Evolutionary conservation across 208 protist genomes (phyloP).

Genomic region (Cochliopodium minus): DNA sequence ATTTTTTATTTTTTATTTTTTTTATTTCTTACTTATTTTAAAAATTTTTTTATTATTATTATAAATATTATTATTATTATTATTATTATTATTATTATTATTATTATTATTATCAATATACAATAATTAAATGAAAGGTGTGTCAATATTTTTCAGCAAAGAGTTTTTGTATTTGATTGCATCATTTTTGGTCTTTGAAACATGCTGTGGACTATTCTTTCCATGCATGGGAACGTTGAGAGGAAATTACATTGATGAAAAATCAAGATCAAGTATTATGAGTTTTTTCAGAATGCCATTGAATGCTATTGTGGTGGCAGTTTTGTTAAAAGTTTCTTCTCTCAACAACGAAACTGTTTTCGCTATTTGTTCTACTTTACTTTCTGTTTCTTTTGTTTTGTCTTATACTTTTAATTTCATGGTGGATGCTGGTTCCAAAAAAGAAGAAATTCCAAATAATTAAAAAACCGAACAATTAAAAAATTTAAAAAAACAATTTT

Average conservation of each 20-base stretch:
- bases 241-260: constrained; percentile 24
- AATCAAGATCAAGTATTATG: constrained; percentile 29
- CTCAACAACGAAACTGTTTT: neutral
- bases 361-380: neutral
- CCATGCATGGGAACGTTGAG: constrained; percentile 22
- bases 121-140: too few relatives aligned
- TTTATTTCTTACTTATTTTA: too few relatives aligned
- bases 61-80: too few relatives aligned
- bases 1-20: too few relatives aligned
- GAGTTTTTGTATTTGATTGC: constrained; percentile 12
- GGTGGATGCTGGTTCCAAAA: too few relatives aligned
- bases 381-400: neutral
- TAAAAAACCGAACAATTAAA: too few relatives aligned
- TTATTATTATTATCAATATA: too few relatives aligned
- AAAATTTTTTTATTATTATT: too few relatives aligned
- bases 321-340: neutral
- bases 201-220: constrained; percentile 26
- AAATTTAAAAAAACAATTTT: too few relatives aligned
- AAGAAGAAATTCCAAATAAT: constrained; percentile 18
- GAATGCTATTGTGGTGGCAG: constrained; percentile 18
- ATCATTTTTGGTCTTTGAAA: constrained; percentile 23
- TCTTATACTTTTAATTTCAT: neutral
- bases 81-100: too few relatives aligned
- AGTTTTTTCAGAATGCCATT: constrained; percentile 29
- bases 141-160: too few relatives aligned